Conservation (phyloP, 352 stramenopile genomes). For the Phytophthora sp. region DNA sequence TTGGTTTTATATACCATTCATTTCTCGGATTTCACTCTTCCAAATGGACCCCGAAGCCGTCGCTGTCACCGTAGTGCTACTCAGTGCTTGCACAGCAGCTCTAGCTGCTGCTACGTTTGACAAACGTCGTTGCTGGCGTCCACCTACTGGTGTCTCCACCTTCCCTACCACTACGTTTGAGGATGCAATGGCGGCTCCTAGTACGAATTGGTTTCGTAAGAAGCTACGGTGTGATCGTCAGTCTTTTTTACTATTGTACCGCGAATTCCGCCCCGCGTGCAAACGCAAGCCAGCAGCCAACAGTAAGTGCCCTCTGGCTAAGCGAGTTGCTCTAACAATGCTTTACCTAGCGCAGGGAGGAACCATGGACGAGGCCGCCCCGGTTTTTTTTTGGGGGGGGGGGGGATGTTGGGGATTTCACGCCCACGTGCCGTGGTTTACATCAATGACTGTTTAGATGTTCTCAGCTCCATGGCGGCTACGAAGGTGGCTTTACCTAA, state of each 20-base stretch:
- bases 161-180: slow-evolving; percentile 14
- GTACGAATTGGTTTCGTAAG: slow-evolving; percentile 21
- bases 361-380: neutral
- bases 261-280: neutral
- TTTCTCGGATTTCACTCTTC: neutral
- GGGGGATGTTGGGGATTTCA: slow-evolving; percentile 20
- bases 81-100: neutral
- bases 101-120: neutral
- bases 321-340: slow-evolving; percentile 26
- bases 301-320: slow-evolving; percentile 26
- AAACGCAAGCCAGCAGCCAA: slow-evolving; percentile 15
- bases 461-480: neutral
- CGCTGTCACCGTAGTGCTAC: neutral
- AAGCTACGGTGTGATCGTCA: slow-evolving; percentile 17
- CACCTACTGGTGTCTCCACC: neutral
- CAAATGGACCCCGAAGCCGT: slow-evolving; percentile 1
- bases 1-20: neutral
- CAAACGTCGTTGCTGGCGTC: neutral
- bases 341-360: slow-evolving; percentile 11
- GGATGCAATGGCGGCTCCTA: neutral
- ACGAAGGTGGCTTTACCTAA: neutral
- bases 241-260: slow-evolving; percentile 6
- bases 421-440: slow-evolving; percentile 10
- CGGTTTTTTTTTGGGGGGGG: no score
- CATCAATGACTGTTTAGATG: neutral